These are phyloP conservation scores for Capsicum chinense DNA, from an alignment of 257 asterid species.

Conservation along the genomic window DNA sequence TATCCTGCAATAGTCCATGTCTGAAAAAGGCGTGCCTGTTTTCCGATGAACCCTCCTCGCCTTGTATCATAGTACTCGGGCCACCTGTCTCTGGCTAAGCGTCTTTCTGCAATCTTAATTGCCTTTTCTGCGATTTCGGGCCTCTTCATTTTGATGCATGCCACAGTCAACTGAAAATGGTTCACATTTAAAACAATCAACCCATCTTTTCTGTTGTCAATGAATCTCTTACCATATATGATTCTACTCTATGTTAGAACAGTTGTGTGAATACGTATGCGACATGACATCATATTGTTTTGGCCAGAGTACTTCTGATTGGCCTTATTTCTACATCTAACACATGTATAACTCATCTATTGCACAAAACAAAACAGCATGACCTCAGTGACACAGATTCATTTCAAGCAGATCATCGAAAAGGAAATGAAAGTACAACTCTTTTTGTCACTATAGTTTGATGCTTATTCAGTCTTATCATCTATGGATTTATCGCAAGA, in stretches of 20 bases:
- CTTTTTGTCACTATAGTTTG: not conserved
- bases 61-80: slow-evolving; percentile 82
- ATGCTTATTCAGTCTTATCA: not conserved
- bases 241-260: not conserved
- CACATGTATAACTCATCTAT: not conserved
- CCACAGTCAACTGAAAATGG: slow-evolving; percentile 67
- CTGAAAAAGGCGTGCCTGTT: slow-evolving; percentile 78
- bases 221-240: not conserved
- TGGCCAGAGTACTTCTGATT: not conserved
- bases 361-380: not conserved
- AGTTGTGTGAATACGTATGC: not conserved
- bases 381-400: not conserved
- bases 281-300: not conserved
- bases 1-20: slow-evolving; percentile 88
- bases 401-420: not conserved
- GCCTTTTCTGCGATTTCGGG: slow-evolving; percentile 76
- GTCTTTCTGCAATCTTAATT: slow-evolving; percentile 61
- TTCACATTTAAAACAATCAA: not conserved
- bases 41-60: slow-evolving; percentile 76
- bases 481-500: slow-evolving; percentile 1
- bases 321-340: not conserved
- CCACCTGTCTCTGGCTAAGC: slow-evolving; percentile 68
- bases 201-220: not conserved
- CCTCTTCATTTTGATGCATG: slow-evolving; percentile 80
- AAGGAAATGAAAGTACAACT: not conserved